phyloP scores from a whole-genome alignment of 2,329 filamentous ascomycete species.

The Cytospora paraplurivora region DNA sequence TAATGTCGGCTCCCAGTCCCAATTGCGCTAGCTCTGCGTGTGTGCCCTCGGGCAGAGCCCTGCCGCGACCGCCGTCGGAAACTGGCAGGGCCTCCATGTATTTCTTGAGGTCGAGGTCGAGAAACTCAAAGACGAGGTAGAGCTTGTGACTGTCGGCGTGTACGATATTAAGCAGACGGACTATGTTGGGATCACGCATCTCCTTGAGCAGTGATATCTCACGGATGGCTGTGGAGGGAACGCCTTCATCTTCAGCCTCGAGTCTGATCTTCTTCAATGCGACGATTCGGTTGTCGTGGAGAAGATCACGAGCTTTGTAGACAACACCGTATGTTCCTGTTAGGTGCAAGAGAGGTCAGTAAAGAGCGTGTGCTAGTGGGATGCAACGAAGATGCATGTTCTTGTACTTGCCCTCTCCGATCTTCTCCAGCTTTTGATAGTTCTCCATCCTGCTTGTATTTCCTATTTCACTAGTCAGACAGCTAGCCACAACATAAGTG shows the following conservation, averaged over 20 bases:
- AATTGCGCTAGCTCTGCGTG: conserved; percentile 63
- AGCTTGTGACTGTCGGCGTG: conserved; percentile 91
- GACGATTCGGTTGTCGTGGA: conserved; percentile 76
- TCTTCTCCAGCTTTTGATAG: conserved; percentile 81
- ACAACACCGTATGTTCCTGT: conserved; percentile 87
- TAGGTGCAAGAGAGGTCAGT: background rate
- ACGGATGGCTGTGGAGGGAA: conserved; percentile 85
- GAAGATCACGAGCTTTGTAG: conserved; percentile 85
- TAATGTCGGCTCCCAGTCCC: conserved; percentile 75
- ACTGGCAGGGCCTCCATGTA: conserved; percentile 90
- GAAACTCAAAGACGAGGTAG: conserved; percentile 86
- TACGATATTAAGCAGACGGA: conserved; percentile 83
- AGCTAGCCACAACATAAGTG: background rate
- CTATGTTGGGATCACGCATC: conserved; percentile 87
- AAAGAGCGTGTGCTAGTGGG: background rate
- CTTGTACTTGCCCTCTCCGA: conserved; percentile 68
- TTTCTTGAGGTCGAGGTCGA: conserved; percentile 87
- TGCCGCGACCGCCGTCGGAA: conserved; percentile 77
- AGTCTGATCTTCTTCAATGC: conserved; percentile 91
- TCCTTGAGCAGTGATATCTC: conserved; percentile 91
- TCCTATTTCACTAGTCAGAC: conserved; percentile 15
- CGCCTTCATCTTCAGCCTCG: conserved; percentile 88
- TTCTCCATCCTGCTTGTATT: conserved; percentile 45
- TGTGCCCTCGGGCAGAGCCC: conserved; percentile 76
- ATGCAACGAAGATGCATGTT: conserved; percentile 19